Base-by-base conservation (phyloP, 140 eudicot species). In the Bidens hawaiensis region DNA sequence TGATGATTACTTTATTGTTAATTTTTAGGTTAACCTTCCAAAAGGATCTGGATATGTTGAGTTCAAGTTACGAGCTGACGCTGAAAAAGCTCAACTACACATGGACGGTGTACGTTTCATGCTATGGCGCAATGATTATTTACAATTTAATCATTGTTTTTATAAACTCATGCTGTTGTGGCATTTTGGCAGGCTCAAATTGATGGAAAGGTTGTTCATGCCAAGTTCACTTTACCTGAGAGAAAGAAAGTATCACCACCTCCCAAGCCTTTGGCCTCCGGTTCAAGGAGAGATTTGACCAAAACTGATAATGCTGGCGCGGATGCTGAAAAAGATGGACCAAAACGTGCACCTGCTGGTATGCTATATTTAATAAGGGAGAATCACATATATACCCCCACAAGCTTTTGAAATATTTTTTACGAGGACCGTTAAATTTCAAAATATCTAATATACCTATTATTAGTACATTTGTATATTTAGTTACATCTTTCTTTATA, bases 11-110 rank as follows among this genome's bases (percentile, higher is more conserved):
- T 53, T 61, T 34, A 23, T 4, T 62, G 41, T 19, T 66, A 55
- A 6, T 54, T 49, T 25, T 46, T 78, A 89, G 97, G 94, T 80
- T 49, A 89, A 89, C 53, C 89, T 89, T 43, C 84, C 95, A 2
- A 89, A 75, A 81, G 97, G 95, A 47, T 83, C 81, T 66, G 97
- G 85, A 34, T 89, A 89, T 77, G 95, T 89, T 36, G 95, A 89
- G 79, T 89, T 89, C 70, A 86, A 86, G 82, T 64, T 34, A 24
- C 82, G 95, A 72, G 75, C 87, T 69, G 97, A 89, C 72, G 97
- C 97, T 65, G 97, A 89, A 73, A 89, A 86, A 40, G 97, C 95
- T 30, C 85, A 60, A 69, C 47, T 80, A 67, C 70, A 85, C 62
- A 89, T 89, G 97, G 97, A 86, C 24, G 89, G 95, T 27, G 95